Base-by-base conservation (phyloP, 306 rosid genomes). In the Castanospermum australe region DNA sequence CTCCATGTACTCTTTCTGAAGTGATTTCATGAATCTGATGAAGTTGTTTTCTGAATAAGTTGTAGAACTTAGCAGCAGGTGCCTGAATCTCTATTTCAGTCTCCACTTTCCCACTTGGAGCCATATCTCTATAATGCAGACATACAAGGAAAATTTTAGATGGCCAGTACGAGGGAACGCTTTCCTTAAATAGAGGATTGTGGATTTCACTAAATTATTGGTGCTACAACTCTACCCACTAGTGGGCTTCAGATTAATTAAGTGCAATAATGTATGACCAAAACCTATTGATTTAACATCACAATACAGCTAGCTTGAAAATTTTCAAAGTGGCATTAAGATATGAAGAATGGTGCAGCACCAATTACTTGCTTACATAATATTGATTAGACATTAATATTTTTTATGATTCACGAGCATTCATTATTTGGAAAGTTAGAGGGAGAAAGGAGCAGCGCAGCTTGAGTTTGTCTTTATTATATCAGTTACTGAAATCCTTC, bases 71-170 rank as follows among this genome's bases (percentile, higher is more conserved):
- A 2, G 68, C 74, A 28, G 83, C 82, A 6, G 85, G 2, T 28
- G 81, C 17, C 62, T 82, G 30, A 51, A 84, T 75, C 64, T 82
- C 81, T 38, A 84, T 5, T 65, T 72, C 81, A 42, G 33, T 39
- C 87, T 73, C 82, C 32, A 81, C 1, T 79, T 78, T 87, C 3
- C 84, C 84, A 38, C 48, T 64, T 2, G 84, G 45, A 48, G 72
- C 77, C 88, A 84, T 84, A 0, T 56, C 57, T 63, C 0, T 24
- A 12, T 18, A 50, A 25, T 73, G 12, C 39, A 25, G 7, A 75
- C 0, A 12, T 0, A 47, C 0, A 33, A 5, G 38, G 38, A 4
- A 33, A 33, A 33, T 4, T 33, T 2, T 33, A 33, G 38, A 33
- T 33, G 5, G 5, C 6, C 0, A 4, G 5, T 4, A 33, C 4